A percentile compares a stretch with the other conserved stretches of the same genome.
These are phyloP conservation scores for Penicillium sp. DNA, from an alignment of 2,329 filamentous ascomycete genomes.

Conservation along the genomic window DNA sequence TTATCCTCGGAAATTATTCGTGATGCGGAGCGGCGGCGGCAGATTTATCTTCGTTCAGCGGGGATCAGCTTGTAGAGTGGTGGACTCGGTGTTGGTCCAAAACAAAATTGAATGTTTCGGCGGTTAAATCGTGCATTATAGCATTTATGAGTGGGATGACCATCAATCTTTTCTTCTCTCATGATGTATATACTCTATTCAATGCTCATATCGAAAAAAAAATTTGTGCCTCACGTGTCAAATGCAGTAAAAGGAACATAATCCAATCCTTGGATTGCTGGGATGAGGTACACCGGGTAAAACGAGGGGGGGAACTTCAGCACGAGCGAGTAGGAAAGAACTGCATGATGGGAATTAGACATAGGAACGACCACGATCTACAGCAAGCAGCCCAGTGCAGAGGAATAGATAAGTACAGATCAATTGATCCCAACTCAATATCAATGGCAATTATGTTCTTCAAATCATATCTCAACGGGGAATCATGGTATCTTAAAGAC, in stretches of 20 bases:
- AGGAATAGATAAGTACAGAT: slow-evolving; percentile 11
- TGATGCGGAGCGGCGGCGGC: slow-evolving; percentile 73
- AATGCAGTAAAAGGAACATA: neutral
- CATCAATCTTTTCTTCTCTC: neutral
- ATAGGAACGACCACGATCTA: no score
- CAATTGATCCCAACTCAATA: slow-evolving; percentile 17
- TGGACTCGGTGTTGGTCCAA: neutral
- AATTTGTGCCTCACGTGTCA: neutral
- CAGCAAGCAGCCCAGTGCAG: no score
- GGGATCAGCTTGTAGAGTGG: slow-evolving; percentile 10
- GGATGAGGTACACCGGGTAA: neutral
- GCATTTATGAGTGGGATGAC: neutral
- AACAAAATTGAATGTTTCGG: neutral
- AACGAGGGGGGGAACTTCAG: no score
- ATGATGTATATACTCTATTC: slow-evolving; percentile 1
- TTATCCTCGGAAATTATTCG: slow-evolving; percentile 79
- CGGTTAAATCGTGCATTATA: neutral
- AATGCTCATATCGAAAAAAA: neutral
- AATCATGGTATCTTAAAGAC: slow-evolving; percentile 31
- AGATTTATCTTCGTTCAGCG: slow-evolving; percentile 41
- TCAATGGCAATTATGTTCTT: slow-evolving; percentile 27
- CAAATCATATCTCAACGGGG: slow-evolving; percentile 22
- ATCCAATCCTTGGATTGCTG: neutral
- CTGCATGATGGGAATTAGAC: no score
- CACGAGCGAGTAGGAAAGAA: no score